These are phyloP conservation scores for Alternaria solani DNA, from an alignment of 2,329 filamentous ascomycete genomes.

Conservation along the genomic window DNA sequence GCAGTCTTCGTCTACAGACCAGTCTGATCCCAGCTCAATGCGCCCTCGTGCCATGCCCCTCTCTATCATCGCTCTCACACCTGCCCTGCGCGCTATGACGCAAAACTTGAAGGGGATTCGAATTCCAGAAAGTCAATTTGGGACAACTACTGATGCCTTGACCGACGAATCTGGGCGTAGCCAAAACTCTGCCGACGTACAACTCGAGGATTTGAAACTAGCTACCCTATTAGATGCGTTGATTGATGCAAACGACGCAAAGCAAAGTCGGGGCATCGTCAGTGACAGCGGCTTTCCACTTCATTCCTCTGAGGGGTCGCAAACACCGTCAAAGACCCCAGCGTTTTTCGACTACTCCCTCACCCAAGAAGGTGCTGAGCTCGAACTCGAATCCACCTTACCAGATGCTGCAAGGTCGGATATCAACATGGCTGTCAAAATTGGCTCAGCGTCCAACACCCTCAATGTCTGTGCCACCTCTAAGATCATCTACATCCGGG, in stretches of 20 bases:
- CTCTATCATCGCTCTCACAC: slow-evolving; percentile 29
- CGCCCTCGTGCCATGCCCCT: slow-evolving; percentile 21
- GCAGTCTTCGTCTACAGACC: slow-evolving; percentile 20
- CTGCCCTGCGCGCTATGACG: slow-evolving; percentile 29
- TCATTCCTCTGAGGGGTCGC: neutral
- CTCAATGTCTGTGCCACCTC: slow-evolving; percentile 49
- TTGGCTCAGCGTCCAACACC: slow-evolving; percentile 26
- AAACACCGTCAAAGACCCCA: slow-evolving; percentile 18
- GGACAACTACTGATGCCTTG: slow-evolving; percentile 17
- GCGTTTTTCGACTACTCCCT: slow-evolving; percentile 46
- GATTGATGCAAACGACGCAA: slow-evolving; percentile 43
- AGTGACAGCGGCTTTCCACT: slow-evolving; percentile 8
- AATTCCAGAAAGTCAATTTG: slow-evolving; percentile 17
- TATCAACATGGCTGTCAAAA: slow-evolving; percentile 29
- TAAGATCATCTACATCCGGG: slow-evolving; percentile 79
- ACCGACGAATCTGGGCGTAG: slow-evolving; percentile 27
- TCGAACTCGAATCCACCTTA: slow-evolving; percentile 38
- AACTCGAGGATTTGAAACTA: slow-evolving; percentile 50
- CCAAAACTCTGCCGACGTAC: slow-evolving; percentile 40
- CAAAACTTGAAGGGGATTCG: slow-evolving; percentile 26
- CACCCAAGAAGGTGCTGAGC: slow-evolving; percentile 21
- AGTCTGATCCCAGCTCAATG: slow-evolving; percentile 19
- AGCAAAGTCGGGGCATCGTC: slow-evolving; percentile 31
- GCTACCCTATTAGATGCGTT: slow-evolving; percentile 44
- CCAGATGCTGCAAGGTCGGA: slow-evolving; percentile 23